These are phyloP conservation scores for Thielaviopsis punctulata DNA, from an alignment of 2,329 filamentous ascomycete genomes.

Conservation along the genomic window DNA sequence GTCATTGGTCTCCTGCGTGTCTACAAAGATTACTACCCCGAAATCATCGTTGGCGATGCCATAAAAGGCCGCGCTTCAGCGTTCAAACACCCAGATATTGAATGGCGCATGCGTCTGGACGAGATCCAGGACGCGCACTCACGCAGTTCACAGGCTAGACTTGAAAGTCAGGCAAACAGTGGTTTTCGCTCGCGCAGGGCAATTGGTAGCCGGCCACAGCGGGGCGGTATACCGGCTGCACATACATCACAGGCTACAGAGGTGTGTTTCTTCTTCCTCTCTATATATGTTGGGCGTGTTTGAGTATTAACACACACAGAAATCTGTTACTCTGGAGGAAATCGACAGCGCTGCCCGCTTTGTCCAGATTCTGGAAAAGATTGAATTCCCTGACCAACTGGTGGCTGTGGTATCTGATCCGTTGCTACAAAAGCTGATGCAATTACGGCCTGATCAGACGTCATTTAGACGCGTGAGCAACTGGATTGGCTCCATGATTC, in stretches of 20 bases:
- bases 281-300: neutral
- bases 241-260: slow-evolving; percentile 59
- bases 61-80: slow-evolving; percentile 42
- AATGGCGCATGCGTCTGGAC: slow-evolving; percentile 54
- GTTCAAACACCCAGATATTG: slow-evolving; percentile 55
- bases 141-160: slow-evolving; percentile 26
- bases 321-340: slow-evolving; percentile 56
- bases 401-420: slow-evolving; percentile 61
- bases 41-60: slow-evolving; percentile 62
- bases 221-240: slow-evolving; percentile 41
- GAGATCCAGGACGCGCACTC: slow-evolving; percentile 45
- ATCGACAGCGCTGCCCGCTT: slow-evolving; percentile 55
- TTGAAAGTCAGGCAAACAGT: slow-evolving; percentile 8
- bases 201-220: slow-evolving; percentile 34
- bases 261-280: slow-evolving; percentile 21
- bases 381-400: slow-evolving; percentile 69
- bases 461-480: slow-evolving; percentile 35
- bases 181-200: slow-evolving; percentile 25
- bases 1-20: slow-evolving; percentile 59
- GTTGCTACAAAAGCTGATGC: slow-evolving; percentile 58
- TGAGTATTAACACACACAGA: slow-evolving; percentile 19
- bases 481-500: slow-evolving; percentile 40
- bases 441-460: slow-evolving; percentile 41
- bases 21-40: slow-evolving; percentile 84
- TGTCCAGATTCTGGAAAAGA: slow-evolving; percentile 54